Evolutionary conservation across 441 rosid genomes (phyloP).

Genomic region (Corymbia citriodora): DNA sequence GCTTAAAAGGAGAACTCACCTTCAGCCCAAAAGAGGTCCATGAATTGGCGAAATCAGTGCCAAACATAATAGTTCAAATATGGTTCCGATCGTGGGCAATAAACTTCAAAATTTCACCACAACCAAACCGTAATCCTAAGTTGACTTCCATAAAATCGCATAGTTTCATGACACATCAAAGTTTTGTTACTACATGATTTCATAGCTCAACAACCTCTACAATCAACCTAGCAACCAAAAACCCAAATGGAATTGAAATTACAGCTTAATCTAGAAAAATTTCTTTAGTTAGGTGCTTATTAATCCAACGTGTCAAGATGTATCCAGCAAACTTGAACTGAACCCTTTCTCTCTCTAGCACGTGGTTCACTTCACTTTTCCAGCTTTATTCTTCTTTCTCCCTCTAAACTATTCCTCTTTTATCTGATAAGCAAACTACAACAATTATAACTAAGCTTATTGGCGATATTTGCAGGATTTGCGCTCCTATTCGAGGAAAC

Average conservation of each 20-base stretch:
- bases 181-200: not conserved
- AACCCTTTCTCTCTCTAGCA: not conserved
- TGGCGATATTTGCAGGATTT: too few relatives aligned
- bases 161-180: accelerated
- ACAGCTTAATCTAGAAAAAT: not conserved
- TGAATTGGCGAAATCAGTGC: not conserved
- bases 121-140: not conserved
- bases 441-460: too few relatives aligned
- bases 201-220: not conserved
- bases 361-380: not conserved
- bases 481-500: too few relatives aligned
- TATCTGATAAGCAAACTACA: too few relatives aligned
- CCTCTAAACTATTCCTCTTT: not conserved
- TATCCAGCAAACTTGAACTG: not conserved
- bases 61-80: not conserved
- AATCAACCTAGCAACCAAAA: not conserved
- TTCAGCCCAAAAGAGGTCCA: accelerated
- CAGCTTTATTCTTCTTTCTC: too few relatives aligned
- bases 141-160: not conserved
- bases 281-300: not conserved
- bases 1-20: not conserved
- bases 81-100: not conserved
- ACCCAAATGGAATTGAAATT: not conserved
- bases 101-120: not conserved
- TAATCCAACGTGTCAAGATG: not conserved